These are phyloP conservation scores for Stemphylium vesicarium DNA, from an alignment of 2,329 filamentous ascomycete species.

Conservation along the genomic window DNA sequence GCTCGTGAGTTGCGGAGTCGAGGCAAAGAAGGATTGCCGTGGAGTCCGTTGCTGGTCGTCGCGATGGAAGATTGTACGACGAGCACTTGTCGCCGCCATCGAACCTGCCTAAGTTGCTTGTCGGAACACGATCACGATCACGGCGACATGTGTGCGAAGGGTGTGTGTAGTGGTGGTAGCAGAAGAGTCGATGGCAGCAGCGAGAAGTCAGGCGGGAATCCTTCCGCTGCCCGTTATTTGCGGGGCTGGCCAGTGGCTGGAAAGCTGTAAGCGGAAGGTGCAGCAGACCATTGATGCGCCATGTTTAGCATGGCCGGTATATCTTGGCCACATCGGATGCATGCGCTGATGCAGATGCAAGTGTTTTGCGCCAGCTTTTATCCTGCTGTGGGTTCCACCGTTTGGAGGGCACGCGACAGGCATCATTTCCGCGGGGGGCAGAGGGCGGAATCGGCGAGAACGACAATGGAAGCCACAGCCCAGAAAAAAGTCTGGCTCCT, in stretches of 20 bases:
- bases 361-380: background rate
- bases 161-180: background rate
- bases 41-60: slow-evolving; percentile 5
- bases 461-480: too few relatives aligned
- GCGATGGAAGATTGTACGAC: slow-evolving; percentile 8
- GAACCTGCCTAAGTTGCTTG: slow-evolving; percentile 6
- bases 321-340: background rate
- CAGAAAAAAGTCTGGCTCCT: too few relatives aligned
- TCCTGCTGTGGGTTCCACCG: too few relatives aligned
- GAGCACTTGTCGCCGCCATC: slow-evolving; percentile 12
- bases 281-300: slow-evolving; percentile 6
- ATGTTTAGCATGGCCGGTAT: slow-evolving; percentile 4
- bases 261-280: slow-evolving; percentile 14
- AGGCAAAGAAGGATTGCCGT: background rate
- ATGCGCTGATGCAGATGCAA: background rate
- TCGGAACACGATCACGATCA: slow-evolving; percentile 12
- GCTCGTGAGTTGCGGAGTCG: slow-evolving; percentile 4
- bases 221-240: slow-evolving; percentile 20
- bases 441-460: too few relatives aligned
- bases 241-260: slow-evolving; percentile 18
- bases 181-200: slow-evolving; percentile 6
- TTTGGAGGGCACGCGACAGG: too few relatives aligned
- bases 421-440: too few relatives aligned
- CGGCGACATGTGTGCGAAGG: slow-evolving; percentile 10
- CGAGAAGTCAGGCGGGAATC: slow-evolving; percentile 17